phyloP scores from a whole-genome alignment of 768 basidiomycete genomes.

The Collybia sordida region DNA sequence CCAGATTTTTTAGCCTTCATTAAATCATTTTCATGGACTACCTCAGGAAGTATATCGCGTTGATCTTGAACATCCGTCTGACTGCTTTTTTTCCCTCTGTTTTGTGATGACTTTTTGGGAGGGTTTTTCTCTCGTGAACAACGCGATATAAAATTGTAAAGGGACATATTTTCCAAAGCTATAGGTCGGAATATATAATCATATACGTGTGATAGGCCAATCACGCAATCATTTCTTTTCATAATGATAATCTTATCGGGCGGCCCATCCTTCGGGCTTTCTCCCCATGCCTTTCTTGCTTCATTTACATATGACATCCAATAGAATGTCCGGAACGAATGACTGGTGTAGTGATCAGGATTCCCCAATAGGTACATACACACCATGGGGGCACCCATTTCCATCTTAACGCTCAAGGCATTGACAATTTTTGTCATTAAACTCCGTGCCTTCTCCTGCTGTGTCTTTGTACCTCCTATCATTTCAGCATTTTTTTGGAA shows the following conservation, averaged over 20 bases:
- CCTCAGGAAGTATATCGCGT: too few relatives aligned
- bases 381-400: constrained; percentile 31
- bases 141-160: constrained; percentile 26
- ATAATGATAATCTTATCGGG: constrained; percentile 17
- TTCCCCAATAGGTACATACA: constrained; percentile 30
- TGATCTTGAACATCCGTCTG: too few relatives aligned
- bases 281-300: constrained; percentile 13
- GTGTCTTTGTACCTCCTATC: constrained; percentile 7
- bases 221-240: constrained; percentile 12
- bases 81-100: constrained; percentile 30
- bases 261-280: constrained; percentile 1
- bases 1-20: neutral
- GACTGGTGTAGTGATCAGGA: constrained; percentile 38
- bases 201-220: constrained; percentile 23
- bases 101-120: constrained; percentile 16
- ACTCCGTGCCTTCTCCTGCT: constrained; percentile 6
- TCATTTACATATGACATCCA: constrained; percentile 31
- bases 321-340: constrained; percentile 28
- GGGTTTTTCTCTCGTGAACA: too few relatives aligned
- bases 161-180: constrained; percentile 10
- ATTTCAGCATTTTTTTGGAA: constrained; percentile 23
- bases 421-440: constrained; percentile 36
- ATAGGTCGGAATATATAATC: constrained; percentile 30
- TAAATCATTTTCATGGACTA: too few relatives aligned
- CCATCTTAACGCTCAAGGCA: too few relatives aligned